phyloP scores from a whole-genome alignment of 225 moss, liverwort and hornwort genomes.

The Anthoceros angustus region DNA sequence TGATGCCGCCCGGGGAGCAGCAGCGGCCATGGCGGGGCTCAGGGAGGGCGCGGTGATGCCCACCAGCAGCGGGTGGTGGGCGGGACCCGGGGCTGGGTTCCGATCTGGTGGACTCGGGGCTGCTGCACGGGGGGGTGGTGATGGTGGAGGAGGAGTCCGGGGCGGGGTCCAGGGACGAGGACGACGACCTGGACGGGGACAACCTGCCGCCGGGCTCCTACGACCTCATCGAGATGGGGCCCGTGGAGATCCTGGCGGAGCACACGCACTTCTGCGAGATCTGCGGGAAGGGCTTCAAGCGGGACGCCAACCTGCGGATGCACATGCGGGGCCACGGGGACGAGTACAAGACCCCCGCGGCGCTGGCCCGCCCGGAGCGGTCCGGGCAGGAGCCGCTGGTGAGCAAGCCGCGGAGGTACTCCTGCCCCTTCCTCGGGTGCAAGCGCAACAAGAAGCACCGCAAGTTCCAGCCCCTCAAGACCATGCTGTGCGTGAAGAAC shows the following conservation, averaged over 20 bases:
- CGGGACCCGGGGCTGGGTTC: no score
- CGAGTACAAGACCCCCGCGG: slow-evolving; percentile 87
- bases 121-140: slow-evolving; percentile 12
- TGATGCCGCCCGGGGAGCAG: no score
- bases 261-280: slow-evolving; percentile 97
- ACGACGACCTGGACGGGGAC: slow-evolving; percentile 63
- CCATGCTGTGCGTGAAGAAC: slow-evolving; percentile 96
- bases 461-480: slow-evolving; percentile 84
- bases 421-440: slow-evolving; percentile 70
- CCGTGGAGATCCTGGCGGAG: slow-evolving; percentile 76
- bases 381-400: slow-evolving; percentile 27
- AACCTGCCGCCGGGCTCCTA: slow-evolving; percentile 53
- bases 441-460: slow-evolving; percentile 96
- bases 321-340: slow-evolving; percentile 98
- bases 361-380: slow-evolving; percentile 67
- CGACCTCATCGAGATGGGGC: slow-evolving; percentile 84
- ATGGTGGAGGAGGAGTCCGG: slow-evolving; percentile 30
- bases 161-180: slow-evolving; percentile 30
- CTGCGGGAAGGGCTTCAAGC: slow-evolving; percentile 87
- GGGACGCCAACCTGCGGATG: slow-evolving; percentile 90
- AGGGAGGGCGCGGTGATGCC: no score
- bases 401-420: slow-evolving; percentile 48
- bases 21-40: no score
- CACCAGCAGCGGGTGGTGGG: no score
- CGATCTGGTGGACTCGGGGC: slow-evolving; percentile 8